Evolutionary conservation across 2,329 filamentous ascomycete species (phyloP).

Genomic region (Niveomyces coronatus): DNA sequence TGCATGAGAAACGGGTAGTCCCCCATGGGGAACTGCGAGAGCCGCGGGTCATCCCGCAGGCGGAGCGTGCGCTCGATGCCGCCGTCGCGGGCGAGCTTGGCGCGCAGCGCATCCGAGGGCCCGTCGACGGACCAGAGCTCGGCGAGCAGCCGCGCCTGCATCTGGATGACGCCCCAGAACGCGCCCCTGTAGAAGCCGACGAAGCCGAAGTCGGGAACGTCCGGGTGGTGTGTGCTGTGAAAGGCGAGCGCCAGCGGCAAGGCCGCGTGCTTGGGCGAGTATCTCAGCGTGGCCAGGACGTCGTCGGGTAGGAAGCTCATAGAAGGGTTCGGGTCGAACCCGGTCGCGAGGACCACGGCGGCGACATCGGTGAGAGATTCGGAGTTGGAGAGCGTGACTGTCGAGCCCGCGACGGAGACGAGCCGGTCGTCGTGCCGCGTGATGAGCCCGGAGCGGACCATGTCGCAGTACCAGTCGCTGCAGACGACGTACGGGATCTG

Average conservation of each 20-base stretch:
- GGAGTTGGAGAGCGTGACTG: conserved; percentile 22
- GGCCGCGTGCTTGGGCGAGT: conserved; percentile 41
- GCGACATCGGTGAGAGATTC: conserved; percentile 46
- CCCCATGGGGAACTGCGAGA: conserved; percentile 70
- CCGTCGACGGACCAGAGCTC: conserved; percentile 41
- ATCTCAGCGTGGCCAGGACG: conserved; percentile 45
- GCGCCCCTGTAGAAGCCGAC: conserved; percentile 77
- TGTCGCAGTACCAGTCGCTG: conserved; percentile 63
- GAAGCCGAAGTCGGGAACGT: conserved; percentile 58
- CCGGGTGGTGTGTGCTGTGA: conserved; percentile 51
- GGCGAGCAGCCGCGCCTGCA: conserved; percentile 65
- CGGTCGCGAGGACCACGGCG: conserved; percentile 64
- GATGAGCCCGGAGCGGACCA: conserved; percentile 57
- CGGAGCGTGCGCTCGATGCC: conserved; percentile 35
- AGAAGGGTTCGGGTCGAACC: conserved; percentile 56
- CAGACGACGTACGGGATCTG: conserved; percentile 58
- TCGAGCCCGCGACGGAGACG: conserved; percentile 23
- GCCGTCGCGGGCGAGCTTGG: conserved; percentile 33
- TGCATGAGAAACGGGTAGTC: conserved; percentile 72
- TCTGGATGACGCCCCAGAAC: conserved; percentile 81
- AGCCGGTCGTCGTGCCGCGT: conserved; percentile 37
- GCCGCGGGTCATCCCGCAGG: conserved; percentile 41
- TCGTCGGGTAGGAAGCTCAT: conserved; percentile 52
- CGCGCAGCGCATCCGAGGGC: conserved; percentile 18
- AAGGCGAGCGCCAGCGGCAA: conserved; percentile 59